Conservation (phyloP, 768 basidiomycete genomes). For the Hypholoma sublateritium region DNA sequence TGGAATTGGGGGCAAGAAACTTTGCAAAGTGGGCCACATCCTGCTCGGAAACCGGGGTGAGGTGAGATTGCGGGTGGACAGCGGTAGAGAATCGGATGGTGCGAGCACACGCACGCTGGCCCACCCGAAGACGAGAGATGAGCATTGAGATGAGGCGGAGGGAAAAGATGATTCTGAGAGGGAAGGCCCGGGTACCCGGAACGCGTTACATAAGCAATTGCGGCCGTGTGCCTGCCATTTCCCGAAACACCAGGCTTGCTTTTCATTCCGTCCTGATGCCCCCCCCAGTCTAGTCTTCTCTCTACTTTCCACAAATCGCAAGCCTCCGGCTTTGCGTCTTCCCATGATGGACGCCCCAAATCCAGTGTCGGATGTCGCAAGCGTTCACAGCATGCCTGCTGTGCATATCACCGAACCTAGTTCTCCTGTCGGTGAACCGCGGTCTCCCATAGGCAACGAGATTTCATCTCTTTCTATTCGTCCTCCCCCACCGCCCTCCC, state of each 20-base stretch:
- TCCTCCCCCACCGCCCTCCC: constrained; percentile 28
- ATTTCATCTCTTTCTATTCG: constrained; percentile 14
- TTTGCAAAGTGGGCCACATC: constrained; percentile 70
- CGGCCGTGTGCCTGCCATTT: not conserved
- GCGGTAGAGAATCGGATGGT: constrained; percentile 24
- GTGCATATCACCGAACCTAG: constrained; percentile 47
- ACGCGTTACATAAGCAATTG: constrained; percentile 4
- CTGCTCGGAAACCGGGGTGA: constrained; percentile 51
- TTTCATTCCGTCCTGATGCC: constrained; percentile 1
- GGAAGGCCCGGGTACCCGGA: not conserved
- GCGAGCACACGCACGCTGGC: constrained; percentile 13
- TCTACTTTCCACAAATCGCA: not conserved
- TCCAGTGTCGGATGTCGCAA: constrained; percentile 47
- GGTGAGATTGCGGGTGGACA: constrained; percentile 21
- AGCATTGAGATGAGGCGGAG: constrained; percentile 14
- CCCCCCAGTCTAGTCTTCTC: not conserved
- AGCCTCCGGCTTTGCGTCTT: not conserved
- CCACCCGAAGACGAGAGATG: constrained; percentile 21
- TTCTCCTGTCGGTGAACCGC: constrained; percentile 23
- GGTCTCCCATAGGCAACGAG: constrained; percentile 27
- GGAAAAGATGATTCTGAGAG: not conserved
- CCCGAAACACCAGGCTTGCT: not conserved
- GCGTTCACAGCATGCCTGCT: constrained; percentile 59
- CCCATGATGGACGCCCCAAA: constrained; percentile 19
- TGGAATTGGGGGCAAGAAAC: constrained; percentile 59